Evolutionary conservation across 2,329 filamentous ascomycete species (phyloP).

Genomic region (Colletotrichum trifolii): DNA sequence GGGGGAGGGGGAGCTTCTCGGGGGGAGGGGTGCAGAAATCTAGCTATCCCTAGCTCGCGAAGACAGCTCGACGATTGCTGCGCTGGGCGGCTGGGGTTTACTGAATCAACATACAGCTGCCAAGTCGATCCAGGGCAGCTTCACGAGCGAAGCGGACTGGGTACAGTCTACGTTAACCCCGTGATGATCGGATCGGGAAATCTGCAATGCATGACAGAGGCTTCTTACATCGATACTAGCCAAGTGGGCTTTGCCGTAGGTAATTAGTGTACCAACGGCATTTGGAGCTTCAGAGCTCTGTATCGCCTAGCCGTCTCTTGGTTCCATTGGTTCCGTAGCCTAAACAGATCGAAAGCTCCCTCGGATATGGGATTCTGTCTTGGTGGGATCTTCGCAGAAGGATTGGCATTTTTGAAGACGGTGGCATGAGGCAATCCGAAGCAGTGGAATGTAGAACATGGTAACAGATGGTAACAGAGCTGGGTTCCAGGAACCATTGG

Average conservation of each 20-base stretch:
- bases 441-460: slow-evolving; percentile 12
- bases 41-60: slow-evolving; percentile 15
- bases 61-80: slow-evolving; percentile 8
- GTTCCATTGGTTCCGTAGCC: too few species aligned
- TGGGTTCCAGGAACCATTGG: slow-evolving; percentile 17
- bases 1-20: slow-evolving; percentile 1
- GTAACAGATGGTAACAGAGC: neutral
- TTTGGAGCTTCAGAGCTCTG: neutral
- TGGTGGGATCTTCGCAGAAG: slow-evolving; percentile 1
- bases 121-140: slow-evolving; percentile 24
- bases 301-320: neutral
- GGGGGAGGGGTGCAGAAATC: slow-evolving; percentile 24
- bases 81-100: slow-evolving; percentile 1
- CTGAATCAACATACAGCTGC: slow-evolving; percentile 19
- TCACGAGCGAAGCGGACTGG: neutral
- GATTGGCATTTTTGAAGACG: slow-evolving; percentile 14
- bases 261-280: too few species aligned
- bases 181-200: slow-evolving; percentile 9
- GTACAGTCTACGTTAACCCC: neutral
- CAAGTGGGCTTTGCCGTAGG: too few species aligned
- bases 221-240: too few species aligned
- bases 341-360: neutral
- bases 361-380: slow-evolving; percentile 8
- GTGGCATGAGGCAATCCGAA: neutral
- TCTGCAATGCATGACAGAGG: neutral